A percentile compares a stretch with the other conserved stretches of the same genome.
These are phyloP conservation scores for Sarocladium kiliense DNA, from an alignment of 2,329 filamentous ascomycete genomes.

Conservation along the genomic window DNA sequence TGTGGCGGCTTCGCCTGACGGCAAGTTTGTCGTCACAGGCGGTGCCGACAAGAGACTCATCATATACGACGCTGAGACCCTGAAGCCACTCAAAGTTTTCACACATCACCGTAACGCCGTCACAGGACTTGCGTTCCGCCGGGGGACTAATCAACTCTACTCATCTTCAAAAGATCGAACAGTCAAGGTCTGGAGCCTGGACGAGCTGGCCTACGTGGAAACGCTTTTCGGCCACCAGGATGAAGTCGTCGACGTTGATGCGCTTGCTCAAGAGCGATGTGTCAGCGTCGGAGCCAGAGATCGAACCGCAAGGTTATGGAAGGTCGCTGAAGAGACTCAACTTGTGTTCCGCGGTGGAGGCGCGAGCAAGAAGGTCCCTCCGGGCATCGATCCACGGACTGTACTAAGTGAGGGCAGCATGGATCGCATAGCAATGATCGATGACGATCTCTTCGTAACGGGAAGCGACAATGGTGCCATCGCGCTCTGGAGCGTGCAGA, in stretches of 20 bases:
- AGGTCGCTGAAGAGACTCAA: conserved; percentile 91
- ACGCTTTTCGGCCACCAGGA: conserved; percentile 97
- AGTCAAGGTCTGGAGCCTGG: conserved; percentile 90
- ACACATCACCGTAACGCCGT: conserved; percentile 88
- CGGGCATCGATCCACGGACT: conserved; percentile 42
- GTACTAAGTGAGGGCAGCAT: conserved; percentile 76
- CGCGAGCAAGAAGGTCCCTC: conserved; percentile 45
- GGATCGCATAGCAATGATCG: conserved; percentile 86
- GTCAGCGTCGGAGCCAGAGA: conserved; percentile 88
- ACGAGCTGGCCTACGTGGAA: conserved; percentile 90
- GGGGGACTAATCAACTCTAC: conserved; percentile 87
- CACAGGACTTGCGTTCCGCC: conserved; percentile 77
- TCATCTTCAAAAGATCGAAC: conserved; percentile 87
- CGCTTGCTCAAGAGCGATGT: conserved; percentile 80
- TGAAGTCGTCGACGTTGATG: conserved; percentile 76
- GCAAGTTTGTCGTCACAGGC: conserved; percentile 86
- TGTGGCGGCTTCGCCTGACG: conserved; percentile 82
- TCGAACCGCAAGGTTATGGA: conserved; percentile 89
- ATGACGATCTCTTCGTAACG: conserved; percentile 84
- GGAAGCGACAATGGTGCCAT: conserved; percentile 88
- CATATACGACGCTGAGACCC: conserved; percentile 76
- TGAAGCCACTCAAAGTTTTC: conserved; percentile 78
- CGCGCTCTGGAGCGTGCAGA: conserved; percentile 81
- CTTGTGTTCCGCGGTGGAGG: conserved; percentile 89
- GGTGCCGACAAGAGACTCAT: conserved; percentile 80